Percentiles rank a stretch among this genome's conserved stretches.
phyloP scores from a whole-genome alignment of 2,329 filamentous ascomycete species.

The Trichoderma simmonsii region DNA sequence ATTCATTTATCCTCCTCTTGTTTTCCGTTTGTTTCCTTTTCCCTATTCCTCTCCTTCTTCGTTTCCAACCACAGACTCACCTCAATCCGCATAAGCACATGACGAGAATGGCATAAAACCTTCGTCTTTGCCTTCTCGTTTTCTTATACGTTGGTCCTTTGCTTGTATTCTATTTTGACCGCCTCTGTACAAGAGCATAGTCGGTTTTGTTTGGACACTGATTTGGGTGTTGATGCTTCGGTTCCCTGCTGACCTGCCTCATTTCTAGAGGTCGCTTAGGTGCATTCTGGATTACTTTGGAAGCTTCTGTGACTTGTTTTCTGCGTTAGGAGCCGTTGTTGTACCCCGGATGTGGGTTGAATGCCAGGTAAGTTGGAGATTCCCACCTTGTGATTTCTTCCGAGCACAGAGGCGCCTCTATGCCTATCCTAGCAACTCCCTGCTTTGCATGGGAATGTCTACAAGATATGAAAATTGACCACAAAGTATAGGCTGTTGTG shows the following conservation, averaged over 20 bases:
- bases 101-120: neutral
- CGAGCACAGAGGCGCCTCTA: neutral
- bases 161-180: no score
- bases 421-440: neutral
- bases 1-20: neutral
- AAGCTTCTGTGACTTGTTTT: neutral
- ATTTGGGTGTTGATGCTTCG: neutral
- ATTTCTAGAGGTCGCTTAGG: neutral
- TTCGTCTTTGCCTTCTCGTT: neutral
- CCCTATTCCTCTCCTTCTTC: neutral
- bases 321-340: neutral
- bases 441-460: no score
- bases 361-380: neutral
- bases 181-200: neutral
- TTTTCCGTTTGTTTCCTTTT: neutral
- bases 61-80: neutral
- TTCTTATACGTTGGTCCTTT: neutral
- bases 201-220: neutral
- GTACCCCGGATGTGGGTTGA: neutral
- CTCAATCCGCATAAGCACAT: neutral
- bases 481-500: neutral
- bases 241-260: neutral
- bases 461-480: neutral
- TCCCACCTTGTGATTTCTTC: neutral
- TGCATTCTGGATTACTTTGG: neutral